Base-by-base conservation (phyloP, 306 rosid genomes). In the Cucurbita maxima region DNA sequence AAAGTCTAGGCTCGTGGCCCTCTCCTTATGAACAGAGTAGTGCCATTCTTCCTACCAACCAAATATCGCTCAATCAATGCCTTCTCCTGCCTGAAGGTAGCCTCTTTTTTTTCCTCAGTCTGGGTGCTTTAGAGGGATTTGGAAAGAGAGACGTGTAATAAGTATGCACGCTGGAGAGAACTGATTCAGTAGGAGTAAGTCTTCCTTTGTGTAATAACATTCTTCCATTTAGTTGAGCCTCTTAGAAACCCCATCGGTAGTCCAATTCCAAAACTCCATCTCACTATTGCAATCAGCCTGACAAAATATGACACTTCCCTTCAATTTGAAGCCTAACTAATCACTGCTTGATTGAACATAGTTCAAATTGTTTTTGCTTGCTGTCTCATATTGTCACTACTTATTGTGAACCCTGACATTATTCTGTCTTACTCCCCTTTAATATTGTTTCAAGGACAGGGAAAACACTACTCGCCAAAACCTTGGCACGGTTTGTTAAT, bases 391-490 rank as follows among this genome's bases (percentile, higher is more conserved):
- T 48, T 11, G 41, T 30, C 7, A 3, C 50, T 19, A 41, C 20
- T 66, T 66, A 44, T 44, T 66, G 54, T 66, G 22, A 40, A 68
- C 10, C 59, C 73, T 58, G 20, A 20, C 66, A 16, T 78, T 58
- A 83, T 79, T 76, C 84, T 90, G 83, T 88, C 88, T 84, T 87
- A 82, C 78, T 85, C 77, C 78, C 76, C 73, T 76, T 75, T 83
- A 77, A 80, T 89, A 85, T 79, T 81, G 74, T 89, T 84, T 89
- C 96, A 91, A 91, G 99, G 96, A 95, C 99, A 95, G 99, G 99
- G 91, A 95, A 95, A 90, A 95, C 99, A 73, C 83, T 95, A 88
- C 99, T 95, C 52, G 99, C 99, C 81, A 95, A 95, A 91, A 95
- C 97, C 81, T 82, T 95, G 88, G 99, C 99, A 50, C 88, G 92